These are phyloP conservation scores for barley (Hordeum vulgare) DNA, from an alignment of 176 grass and related monocot species.

Conservation along the genomic window MorexV3_pseudomolecules_assembly NC_058522.1:4907197-4907696, in stretches of 20 bases:
- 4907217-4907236: not conserved
- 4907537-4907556: not conserved
- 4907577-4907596: conserved; percentile 1
- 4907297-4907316: not conserved
- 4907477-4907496: not conserved
- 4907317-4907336: not conserved
- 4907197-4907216: not conserved
- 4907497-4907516: not conserved
- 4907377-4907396: not conserved
- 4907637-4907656: conserved; percentile 73
- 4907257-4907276: not conserved
- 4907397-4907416: not conserved
- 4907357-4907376: not conserved
- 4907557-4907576: not conserved
- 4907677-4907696: conserved; percentile 86
- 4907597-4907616: conserved; percentile 58
- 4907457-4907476: not conserved
- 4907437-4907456: not conserved
- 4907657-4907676: conserved; percentile 94
- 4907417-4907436: not conserved
- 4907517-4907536: not conserved
- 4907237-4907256: not conserved
- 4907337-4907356: not conserved
- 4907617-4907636: conserved; percentile 76
- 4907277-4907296: not conserved